Evolutionary conservation across 495 filamentous ascomycete genomes (phyloP).

Genomic region (Penicillium lagena): DNA sequence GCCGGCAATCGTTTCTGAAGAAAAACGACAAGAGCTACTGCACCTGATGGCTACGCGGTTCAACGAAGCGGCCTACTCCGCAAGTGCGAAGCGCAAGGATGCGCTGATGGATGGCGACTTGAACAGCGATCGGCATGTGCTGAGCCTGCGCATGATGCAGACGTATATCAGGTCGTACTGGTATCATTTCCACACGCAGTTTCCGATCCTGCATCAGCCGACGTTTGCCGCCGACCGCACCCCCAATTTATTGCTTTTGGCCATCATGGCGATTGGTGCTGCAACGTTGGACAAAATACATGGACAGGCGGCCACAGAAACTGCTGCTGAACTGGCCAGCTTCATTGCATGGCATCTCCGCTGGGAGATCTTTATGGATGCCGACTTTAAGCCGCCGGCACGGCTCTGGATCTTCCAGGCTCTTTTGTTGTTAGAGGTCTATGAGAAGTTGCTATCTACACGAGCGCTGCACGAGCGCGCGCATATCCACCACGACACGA

Average conservation of each 20-base stretch:
- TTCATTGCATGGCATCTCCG: conserved; percentile 88
- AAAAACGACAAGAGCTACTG: conserved; percentile 78
- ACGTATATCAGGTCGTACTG: conserved; percentile 90
- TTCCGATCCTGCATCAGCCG: conserved; percentile 90
- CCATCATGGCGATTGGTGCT: conserved; percentile 92
- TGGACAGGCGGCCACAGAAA: conserved; percentile 62
- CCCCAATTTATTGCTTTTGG: conserved; percentile 77
- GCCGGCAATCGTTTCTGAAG: conserved; percentile 76
- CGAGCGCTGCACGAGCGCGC: conserved; percentile 88
- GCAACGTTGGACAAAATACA: conserved; percentile 79
- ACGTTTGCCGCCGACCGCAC: conserved; percentile 87
- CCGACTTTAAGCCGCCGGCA: conserved; percentile 86
- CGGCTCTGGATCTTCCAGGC: conserved; percentile 98
- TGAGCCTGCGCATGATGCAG: conserved; percentile 92
- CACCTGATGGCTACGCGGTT: conserved; percentile 79
- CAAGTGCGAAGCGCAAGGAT: conserved; percentile 68
- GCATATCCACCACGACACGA: conserved; percentile 95
- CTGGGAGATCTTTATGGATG: conserved; percentile 88
- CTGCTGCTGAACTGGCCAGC: conserved; percentile 70
- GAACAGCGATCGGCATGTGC: conserved; percentile 64
- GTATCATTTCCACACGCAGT: conserved; percentile 89
- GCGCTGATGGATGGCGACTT: conserved; percentile 72
- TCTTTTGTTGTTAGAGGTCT: conserved; percentile 80
- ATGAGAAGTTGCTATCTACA: conserved; percentile 96
- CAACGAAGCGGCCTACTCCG: conserved; percentile 71